phyloP scores from a whole-genome alignment of 345 rosid species.

The Triadica sebifera region DNA sequence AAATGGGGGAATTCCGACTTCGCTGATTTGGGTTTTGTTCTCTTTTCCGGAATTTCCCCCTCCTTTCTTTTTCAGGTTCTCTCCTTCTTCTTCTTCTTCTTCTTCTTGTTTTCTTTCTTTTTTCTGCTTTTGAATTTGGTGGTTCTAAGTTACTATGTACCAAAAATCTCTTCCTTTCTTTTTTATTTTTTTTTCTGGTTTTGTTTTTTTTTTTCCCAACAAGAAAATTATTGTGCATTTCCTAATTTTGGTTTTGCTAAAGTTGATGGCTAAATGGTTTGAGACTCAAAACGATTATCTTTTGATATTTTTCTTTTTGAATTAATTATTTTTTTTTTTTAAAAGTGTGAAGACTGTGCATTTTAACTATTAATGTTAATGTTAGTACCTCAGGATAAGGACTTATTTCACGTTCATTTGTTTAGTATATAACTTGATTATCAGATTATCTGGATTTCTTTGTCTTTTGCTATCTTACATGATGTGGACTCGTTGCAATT shows the following conservation, averaged over 20 bases:
- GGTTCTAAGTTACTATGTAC: not conserved
- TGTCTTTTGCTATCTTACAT: slow-evolving; percentile 6
- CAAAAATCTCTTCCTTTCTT: not conserved
- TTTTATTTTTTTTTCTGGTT: not conserved
- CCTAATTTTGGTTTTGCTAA: not conserved
- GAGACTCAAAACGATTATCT: not conserved
- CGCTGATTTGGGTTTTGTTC: slow-evolving; percentile 1
- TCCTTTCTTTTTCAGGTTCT: not conserved
- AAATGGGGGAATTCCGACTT: slow-evolving; percentile 13
- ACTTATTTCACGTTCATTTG: slow-evolving; percentile 1
- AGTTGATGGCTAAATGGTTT: slow-evolving; percentile 4
- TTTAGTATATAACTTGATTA: not conserved
- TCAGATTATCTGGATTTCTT: slow-evolving; percentile 4
- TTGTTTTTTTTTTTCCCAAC: not conserved
- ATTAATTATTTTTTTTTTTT: not conserved
- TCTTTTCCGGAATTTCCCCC: slow-evolving; percentile 1
- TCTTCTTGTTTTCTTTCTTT: not conserved
- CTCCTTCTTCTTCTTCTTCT: not conserved
- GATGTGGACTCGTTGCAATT: slow-evolving; percentile 10
- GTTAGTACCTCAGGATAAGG: slow-evolving; percentile 8
- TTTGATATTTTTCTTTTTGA: not conserved
- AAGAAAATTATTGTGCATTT: too few species aligned
- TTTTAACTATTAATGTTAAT: not conserved
- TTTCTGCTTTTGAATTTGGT: not conserved
- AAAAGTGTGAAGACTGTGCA: not conserved